Conservation (phyloP, 2,329 filamentous ascomycete genomes). For the Scedosporium aurantiacum region DNA sequence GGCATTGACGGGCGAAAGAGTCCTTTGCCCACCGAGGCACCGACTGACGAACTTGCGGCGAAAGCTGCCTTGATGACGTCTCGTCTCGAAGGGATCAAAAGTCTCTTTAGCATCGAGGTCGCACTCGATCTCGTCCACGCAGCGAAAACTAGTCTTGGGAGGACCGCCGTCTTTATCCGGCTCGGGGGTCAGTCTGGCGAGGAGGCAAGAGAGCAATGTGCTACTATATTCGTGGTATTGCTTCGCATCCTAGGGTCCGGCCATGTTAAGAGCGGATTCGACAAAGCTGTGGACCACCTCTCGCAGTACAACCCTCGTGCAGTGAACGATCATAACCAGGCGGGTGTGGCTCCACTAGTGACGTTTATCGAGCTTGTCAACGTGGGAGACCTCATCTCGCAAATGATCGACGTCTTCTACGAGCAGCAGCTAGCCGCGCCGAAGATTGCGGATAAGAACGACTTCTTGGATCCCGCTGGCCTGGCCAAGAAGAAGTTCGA, state of each 20-base stretch:
- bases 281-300: constrained; percentile 83
- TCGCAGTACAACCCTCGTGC: constrained; percentile 85
- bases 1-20: constrained; percentile 23
- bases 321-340: constrained; percentile 56
- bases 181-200: constrained; percentile 71
- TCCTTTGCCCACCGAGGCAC: constrained; percentile 49
- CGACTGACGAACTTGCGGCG: constrained; percentile 83
- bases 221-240: constrained; percentile 75
- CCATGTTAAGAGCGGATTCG: constrained; percentile 87
- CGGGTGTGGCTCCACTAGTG: constrained; percentile 78
- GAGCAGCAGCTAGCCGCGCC: constrained; percentile 81
- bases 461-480: constrained; percentile 84
- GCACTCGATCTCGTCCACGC: constrained; percentile 80
- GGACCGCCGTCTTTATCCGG: constrained; percentile 70
- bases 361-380: constrained; percentile 97
- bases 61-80: constrained; percentile 98
- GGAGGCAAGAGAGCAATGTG: constrained; percentile 79
- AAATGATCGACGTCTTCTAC: constrained; percentile 99
- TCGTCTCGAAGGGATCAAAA: constrained; percentile 85
- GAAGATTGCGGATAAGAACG: constrained; percentile 79
- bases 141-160: constrained; percentile 78
- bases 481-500: constrained; percentile 98
- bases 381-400: constrained; percentile 91
- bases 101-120: constrained; percentile 91
- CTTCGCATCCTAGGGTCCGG: constrained; percentile 74